A percentile compares a stretch with the other conserved stretches of the same genome.
These are phyloP conservation scores for Candida suzukii DNA, from an alignment of 805 yeast genomes.

Conservation along the genomic window DNA sequence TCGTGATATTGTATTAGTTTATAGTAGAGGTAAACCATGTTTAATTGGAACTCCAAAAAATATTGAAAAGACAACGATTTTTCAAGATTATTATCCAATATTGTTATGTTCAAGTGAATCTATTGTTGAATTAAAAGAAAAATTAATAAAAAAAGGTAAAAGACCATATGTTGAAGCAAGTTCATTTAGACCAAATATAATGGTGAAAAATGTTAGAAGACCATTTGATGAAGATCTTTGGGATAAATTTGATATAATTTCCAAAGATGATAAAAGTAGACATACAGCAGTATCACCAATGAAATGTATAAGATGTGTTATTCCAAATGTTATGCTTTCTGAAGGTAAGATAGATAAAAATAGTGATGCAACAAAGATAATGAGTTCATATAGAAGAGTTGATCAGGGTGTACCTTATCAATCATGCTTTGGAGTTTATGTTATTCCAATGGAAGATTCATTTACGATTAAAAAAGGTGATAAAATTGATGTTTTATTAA, in stretches of 20 bases:
- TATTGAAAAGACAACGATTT: constrained; percentile 14
- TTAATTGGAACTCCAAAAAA: constrained; percentile 14
- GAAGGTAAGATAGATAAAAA: constrained; percentile 17
- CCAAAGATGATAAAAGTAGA: constrained; percentile 2
- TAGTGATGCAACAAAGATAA: constrained; percentile 13
- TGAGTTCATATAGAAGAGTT: constrained; percentile 21
- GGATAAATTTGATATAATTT: constrained; percentile 14
- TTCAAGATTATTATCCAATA: constrained; percentile 26
- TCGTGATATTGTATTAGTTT: constrained; percentile 12
- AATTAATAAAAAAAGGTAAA: constrained; percentile 7
- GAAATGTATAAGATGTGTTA: constrained; percentile 22
- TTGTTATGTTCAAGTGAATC: constrained; percentile 18
- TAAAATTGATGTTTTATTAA: constrained; percentile 13
- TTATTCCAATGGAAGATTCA: constrained; percentile 16
- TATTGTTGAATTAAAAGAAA: constrained; percentile 6
- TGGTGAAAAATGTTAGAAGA: constrained; percentile 9
- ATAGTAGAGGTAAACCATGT: constrained; percentile 21
- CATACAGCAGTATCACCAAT: constrained; percentile 14
- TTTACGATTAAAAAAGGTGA: constrained; percentile 18
- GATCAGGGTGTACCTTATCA: constrained; percentile 19
- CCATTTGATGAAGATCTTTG: constrained; percentile 24
- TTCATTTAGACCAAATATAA: constrained; percentile 22
- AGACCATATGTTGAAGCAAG: constrained; percentile 8
- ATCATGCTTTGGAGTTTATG: constrained; percentile 21
- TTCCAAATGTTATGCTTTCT: constrained; percentile 18